Conservation (phyloP, 306 rosid genomes). For the Herpetospermum pedunculosum region DNA sequence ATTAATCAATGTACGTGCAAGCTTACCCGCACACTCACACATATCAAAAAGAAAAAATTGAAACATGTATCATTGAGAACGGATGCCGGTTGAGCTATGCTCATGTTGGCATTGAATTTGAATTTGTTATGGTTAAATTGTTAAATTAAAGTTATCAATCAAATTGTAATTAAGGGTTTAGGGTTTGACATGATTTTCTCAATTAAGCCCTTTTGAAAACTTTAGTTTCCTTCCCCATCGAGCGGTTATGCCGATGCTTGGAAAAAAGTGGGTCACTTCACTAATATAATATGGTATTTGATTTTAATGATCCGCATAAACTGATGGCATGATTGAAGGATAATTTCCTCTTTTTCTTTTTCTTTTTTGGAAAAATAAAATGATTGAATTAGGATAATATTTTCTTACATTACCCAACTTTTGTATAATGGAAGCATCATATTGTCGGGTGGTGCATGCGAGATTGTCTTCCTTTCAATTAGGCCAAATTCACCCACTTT, state of each 20-base stretch:
- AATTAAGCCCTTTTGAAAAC: no score
- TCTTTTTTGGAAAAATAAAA: not conserved
- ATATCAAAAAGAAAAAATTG: no score
- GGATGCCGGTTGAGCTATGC: no score
- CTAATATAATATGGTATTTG: not conserved
- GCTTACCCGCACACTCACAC: no score
- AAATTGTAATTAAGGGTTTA: no score
- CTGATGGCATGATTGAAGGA: conserved; percentile 49
- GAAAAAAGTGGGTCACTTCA: not conserved
- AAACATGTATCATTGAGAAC: no score
- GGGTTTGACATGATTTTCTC: no score
- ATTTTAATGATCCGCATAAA: conserved; percentile 18
- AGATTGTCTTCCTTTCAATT: not conserved
- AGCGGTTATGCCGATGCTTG: not conserved
- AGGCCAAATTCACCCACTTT: not conserved
- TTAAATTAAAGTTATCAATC: no score
- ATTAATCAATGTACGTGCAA: no score
- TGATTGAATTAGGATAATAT: not conserved
- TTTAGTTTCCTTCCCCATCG: not conserved
- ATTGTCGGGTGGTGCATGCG: conserved; percentile 5
- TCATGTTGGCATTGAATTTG: no score
- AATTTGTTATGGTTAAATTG: no score
- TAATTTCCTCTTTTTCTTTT: not conserved
- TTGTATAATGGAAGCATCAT: not conserved
- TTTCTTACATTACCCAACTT: conserved; percentile 1